These are phyloP conservation scores for Coniferiporia weirii DNA, from an alignment of 1,284 basidiomycete genomes.

Conservation along the genomic window DNA sequence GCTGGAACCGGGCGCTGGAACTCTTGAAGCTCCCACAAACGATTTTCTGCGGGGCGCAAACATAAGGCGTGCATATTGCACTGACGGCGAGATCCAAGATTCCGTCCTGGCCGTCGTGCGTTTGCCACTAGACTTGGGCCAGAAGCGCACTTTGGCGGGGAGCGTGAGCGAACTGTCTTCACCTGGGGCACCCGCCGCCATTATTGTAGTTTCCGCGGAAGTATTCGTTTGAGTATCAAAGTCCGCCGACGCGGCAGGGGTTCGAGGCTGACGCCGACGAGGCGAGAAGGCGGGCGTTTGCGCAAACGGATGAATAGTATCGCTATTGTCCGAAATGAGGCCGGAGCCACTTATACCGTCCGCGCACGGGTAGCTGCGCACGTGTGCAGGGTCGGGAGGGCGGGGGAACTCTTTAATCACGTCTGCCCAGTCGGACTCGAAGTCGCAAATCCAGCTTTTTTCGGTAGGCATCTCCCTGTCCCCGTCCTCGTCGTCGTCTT, in stretches of 20 bases:
- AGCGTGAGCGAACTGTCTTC: background rate
- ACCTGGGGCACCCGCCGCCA: no score
- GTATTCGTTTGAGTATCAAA: no score
- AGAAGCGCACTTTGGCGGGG: background rate
- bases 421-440: conserved; percentile 1
- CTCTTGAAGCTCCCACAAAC: no score
- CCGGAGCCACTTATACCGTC: background rate
- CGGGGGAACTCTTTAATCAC: conserved; percentile 4
- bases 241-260: no score
- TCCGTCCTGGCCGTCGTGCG: background rate
- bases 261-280: no score
- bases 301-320: background rate
- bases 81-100: background rate
- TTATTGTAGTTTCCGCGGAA: no score
- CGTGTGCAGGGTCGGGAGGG: background rate
- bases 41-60: background rate
- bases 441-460: background rate
- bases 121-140: background rate
- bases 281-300: background rate
- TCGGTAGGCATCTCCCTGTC: no score
- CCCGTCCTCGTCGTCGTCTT: background rate
- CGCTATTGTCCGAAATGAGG: background rate
- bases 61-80: background rate
- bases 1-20: no score
- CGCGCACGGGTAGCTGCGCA: background rate